Evolutionary conservation across 345 rosid genomes (phyloP), one percentile per base, ranked within the genome.

Genomic region (Lepidium africanum): DNA sequence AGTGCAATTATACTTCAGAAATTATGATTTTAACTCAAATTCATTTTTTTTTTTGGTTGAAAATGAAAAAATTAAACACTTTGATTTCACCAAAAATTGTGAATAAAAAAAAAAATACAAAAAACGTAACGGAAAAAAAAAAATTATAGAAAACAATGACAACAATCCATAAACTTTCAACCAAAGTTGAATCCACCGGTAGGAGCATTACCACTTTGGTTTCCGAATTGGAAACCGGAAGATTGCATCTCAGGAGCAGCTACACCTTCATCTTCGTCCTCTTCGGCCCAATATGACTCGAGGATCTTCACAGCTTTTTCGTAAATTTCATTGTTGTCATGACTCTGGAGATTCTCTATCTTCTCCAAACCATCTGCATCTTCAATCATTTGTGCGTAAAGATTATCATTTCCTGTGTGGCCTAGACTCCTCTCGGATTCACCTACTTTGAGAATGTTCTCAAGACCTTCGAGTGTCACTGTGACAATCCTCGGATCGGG

Each of bases 321-420:
- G 67, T 89, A 89, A 41, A 89, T 89, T 30, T 87, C 92, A 10
- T 38, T 70, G 65, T 85, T 87, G 70, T 85, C 91, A 33, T 89
- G 96, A 49, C 84, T 81, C 81, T 89, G 96, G 38, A 89, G 84
- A 71, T 79, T 85, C 76, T 89, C 93, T 5, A 89, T 80, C 85
- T 89, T 89, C 43, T 89, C 93, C 64, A 84, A 63, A 6, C 96
- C 96, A 17, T 79, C 91, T 39, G 83, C 86, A 15, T 89, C 96
- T 15, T 89, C 93, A 65, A 87, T 81, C 78, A 84, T 59, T 54
- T 84, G 85, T 4, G 89, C 87, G 61, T 77, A 89, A 36, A 69
- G 52, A 73, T 89, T 89, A 14, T 49, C 70, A 13, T 78, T 86
- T 37, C 79, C 86, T 0, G 76, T 67, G 35, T 68, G 75, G 54